These are phyloP conservation scores for Prunus kanzakura DNA, from an alignment of 306 rosid genomes.

Conservation along the genomic window DNA sequence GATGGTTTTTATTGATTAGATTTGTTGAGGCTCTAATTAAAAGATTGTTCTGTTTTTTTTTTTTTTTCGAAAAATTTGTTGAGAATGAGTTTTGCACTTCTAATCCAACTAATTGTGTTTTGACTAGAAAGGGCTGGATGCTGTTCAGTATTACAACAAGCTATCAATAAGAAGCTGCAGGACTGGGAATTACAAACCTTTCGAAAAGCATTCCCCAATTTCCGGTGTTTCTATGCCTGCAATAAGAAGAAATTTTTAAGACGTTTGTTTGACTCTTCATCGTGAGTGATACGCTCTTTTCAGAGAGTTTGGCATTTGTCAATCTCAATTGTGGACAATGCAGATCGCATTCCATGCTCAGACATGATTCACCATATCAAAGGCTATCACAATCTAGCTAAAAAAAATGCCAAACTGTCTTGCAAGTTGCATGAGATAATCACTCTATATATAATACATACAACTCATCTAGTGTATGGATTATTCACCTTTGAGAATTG, in stretches of 20 bases:
- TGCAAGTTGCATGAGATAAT: not conserved
- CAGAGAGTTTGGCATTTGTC: not conserved
- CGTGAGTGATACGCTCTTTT: no score
- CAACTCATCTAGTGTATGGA: not conserved
- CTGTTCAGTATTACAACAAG: no score
- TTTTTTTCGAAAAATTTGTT: no score
- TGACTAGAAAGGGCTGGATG: not conserved
- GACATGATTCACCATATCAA: not conserved
- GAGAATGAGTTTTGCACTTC: no score
- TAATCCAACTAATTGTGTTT: no score
- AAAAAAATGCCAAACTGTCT: not conserved
- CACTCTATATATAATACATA: not conserved
- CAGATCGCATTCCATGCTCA: no score
- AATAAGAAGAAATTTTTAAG: not conserved
- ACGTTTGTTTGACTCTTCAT: not conserved
- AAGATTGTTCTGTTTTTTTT: no score
- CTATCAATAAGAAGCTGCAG: no score
- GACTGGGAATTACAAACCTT: constrained; percentile 30
- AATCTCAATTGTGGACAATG: not conserved
- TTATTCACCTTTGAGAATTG: constrained; percentile 46
- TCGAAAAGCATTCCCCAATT: constrained; percentile 27
- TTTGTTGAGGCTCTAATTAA: no score
- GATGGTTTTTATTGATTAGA: no score
- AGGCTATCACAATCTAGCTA: not conserved
- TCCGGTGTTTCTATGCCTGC: constrained; percentile 29